These are phyloP conservation scores for Hypoxylon sp. DNA, from an alignment of 2,329 filamentous ascomycete species.

Conservation along the genomic window DNA sequence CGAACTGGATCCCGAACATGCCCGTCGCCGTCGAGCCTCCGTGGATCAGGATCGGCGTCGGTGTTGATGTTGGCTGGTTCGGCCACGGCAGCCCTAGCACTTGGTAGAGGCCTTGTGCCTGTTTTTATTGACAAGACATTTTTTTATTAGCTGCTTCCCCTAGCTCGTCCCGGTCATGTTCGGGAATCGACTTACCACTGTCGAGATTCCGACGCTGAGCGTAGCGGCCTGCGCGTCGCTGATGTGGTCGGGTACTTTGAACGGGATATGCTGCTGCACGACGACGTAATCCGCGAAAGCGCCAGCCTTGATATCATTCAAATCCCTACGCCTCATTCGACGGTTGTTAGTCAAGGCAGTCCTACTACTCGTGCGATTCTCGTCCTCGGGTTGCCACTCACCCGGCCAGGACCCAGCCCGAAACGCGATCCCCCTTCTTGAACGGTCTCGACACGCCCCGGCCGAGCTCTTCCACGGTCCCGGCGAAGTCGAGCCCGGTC, in stretches of 20 bases:
- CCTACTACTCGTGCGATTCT: background rate
- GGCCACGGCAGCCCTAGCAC: slow-evolving; percentile 57
- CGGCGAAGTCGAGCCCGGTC: slow-evolving; percentile 57
- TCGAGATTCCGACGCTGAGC: slow-evolving; percentile 51
- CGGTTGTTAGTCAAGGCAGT: background rate
- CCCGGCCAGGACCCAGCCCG: slow-evolving; percentile 44
- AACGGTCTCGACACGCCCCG: slow-evolving; percentile 51
- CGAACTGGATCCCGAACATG: slow-evolving; percentile 58
- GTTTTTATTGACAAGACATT: too few species aligned
- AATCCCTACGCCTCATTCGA: slow-evolving; percentile 41
- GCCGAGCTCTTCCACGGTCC: slow-evolving; percentile 57
- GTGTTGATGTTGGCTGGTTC: slow-evolving; percentile 46
- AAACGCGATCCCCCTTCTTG: slow-evolving; percentile 57
- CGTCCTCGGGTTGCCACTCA: slow-evolving; percentile 23
- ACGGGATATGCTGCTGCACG: slow-evolving; percentile 51
- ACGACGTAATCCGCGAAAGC: slow-evolving; percentile 52
- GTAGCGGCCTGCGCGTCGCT: slow-evolving; percentile 57
- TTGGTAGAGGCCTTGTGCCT: slow-evolving; percentile 59
- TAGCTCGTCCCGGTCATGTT: background rate
- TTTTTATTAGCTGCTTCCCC: too few species aligned
- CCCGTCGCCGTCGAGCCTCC: slow-evolving; percentile 63
- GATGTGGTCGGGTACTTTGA: slow-evolving; percentile 56
- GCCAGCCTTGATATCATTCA: slow-evolving; percentile 51
- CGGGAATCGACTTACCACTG: slow-evolving; percentile 46
- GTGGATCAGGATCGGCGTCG: slow-evolving; percentile 54